Base-by-base conservation (phyloP, 2,329 filamentous ascomycete genomes). In the Pseudogymnoascus sp. region DNA sequence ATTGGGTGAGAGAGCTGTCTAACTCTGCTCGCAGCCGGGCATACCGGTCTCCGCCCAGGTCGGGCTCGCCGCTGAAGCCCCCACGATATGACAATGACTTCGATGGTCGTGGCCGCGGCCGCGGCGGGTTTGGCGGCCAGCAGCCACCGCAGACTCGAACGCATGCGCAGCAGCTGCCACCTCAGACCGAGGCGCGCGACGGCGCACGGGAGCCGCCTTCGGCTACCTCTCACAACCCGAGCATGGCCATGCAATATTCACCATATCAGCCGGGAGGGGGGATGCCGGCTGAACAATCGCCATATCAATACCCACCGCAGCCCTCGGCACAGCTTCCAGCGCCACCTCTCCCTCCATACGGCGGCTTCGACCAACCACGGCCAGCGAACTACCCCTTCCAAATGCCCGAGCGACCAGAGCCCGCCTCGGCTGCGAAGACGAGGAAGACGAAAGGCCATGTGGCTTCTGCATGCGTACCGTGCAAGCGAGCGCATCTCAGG, bases 401-500 rank as follows among this genome's bases (percentile, higher is more conserved):
- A 23, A 52, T 52, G 43, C 43, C 43, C 12, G 43, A 52, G 43
- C 43, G 43, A 52, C 43, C 23, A 52, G 43, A 52, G 25, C 55
- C 55, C 31, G 78, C 69, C 75, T 76, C 65, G 69, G 31, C 55
- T 23, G 82, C 84, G 1, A 87, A 85, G 68, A 79, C 83, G 5
- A 80, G 86, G 67, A 88, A 88, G 73, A 87, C 88, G 5, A 91
- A 91, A 72, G 88, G 89, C 12, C 90, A 95, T 77, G 90, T 93
- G 61, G 89, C 89, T 60, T 93, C 89, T 37, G 90, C 90, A 25
- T 95, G 90, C 73, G 87, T 93, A 68, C 91, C 91, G 64, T 95
- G 90, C 78, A 93, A 93, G 73, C 87, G 86, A 74, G 90, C 90
- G 38, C 90, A 95, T 82, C 81, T 95, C 66, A 81, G 85, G 84